phyloP scores from a whole-genome alignment of 495 filamentous ascomycete species.

The Hypoxylon fragiforme region DNA sequence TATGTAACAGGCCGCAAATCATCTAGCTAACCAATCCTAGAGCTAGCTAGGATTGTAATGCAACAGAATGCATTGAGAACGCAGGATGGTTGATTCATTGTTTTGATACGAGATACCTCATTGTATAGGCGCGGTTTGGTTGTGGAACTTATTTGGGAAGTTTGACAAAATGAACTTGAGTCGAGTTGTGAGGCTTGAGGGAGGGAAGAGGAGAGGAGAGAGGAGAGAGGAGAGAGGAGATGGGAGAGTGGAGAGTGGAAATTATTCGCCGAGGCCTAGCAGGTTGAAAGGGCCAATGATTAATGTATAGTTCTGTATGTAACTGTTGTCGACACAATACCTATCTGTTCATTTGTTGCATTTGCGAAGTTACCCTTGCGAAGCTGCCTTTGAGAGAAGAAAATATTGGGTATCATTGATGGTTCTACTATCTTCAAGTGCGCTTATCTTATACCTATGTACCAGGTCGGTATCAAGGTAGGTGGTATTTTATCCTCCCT shows the following conservation, averaged over 20 bases:
- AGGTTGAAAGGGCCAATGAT: constrained; percentile 26
- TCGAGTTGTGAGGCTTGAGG: constrained; percentile 11
- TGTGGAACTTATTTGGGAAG: constrained; percentile 16
- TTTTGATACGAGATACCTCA: constrained; percentile 33
- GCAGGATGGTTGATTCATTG: constrained; percentile 23
- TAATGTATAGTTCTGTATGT: constrained; percentile 44
- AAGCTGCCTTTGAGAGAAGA: too few species aligned
- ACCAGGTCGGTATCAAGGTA: too few species aligned
- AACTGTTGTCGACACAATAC: constrained; percentile 39
- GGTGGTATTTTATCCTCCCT: too few species aligned
- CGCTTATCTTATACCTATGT: too few species aligned
- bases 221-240: too few species aligned
- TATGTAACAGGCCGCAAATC: constrained; percentile 55
- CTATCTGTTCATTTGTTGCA: constrained; percentile 5
- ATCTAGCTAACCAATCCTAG: constrained; percentile 51
- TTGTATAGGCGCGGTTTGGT: constrained; percentile 23
- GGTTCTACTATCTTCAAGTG: too few species aligned
- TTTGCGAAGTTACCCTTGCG: too few species aligned
- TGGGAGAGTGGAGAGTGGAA: neutral
- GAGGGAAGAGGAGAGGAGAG: constrained; percentile 7
- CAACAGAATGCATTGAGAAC: constrained; percentile 5
- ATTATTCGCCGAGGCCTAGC: constrained; percentile 9
- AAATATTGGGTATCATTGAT: too few species aligned
- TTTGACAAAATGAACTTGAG: constrained; percentile 23
- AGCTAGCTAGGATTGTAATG: constrained; percentile 7